Percentiles rank a stretch among this genome's conserved stretches.
Evolutionary conservation across 2,329 filamentous ascomycete genomes (phyloP).

Genomic region (Colletotrichum sp.): DNA sequence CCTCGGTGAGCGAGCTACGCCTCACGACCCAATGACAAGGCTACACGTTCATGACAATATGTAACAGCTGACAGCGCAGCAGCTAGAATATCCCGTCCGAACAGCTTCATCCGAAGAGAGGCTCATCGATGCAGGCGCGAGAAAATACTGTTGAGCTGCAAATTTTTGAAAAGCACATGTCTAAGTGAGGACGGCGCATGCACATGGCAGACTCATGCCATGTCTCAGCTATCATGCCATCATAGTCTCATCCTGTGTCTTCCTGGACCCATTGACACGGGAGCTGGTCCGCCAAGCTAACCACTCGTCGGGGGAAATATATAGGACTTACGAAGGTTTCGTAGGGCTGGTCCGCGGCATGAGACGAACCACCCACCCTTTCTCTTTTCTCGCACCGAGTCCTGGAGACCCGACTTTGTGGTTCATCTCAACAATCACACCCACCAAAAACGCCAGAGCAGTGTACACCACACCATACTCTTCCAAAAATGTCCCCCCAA

Average conservation of each 20-base stretch:
- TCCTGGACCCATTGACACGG: background rate
- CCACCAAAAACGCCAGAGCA: too few relatives aligned
- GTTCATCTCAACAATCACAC: background rate
- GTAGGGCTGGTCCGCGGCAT: background rate
- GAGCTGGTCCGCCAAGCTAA: background rate
- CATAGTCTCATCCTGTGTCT: background rate
- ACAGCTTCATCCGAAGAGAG: background rate
- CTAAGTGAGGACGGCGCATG: background rate
- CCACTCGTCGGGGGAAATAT: background rate
- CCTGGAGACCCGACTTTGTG: background rate
- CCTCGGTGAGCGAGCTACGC: background rate
- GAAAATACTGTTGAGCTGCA: background rate
- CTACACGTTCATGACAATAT: background rate
- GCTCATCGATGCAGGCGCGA: background rate
- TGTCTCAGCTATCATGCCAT: background rate
- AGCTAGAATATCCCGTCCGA: background rate
- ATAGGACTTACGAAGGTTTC: background rate
- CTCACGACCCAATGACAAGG: background rate
- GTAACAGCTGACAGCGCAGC: background rate
- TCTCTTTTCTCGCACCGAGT: background rate
- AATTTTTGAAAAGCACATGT: background rate
- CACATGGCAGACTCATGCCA: background rate
- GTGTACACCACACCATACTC: background rate
- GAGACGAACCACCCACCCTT: background rate
- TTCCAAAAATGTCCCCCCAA: background rate